Conservation (phyloP, 163 green algal genomes). For the Prototheca stagnorum region DNA sequence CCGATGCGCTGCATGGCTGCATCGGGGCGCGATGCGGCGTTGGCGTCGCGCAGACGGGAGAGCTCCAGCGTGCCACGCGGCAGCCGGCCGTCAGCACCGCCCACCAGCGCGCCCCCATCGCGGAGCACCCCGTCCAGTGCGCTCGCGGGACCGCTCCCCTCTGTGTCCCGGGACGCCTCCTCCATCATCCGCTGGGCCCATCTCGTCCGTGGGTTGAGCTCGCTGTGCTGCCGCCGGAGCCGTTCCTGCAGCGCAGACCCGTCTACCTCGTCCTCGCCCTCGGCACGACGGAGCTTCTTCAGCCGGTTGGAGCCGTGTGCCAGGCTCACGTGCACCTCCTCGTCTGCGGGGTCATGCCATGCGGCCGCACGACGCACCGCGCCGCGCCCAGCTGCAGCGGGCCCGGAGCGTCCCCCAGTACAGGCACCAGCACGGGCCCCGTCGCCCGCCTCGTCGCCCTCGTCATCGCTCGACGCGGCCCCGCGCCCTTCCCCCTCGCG, state of each 20-base stretch:
- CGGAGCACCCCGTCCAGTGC: not conserved
- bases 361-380: not conserved
- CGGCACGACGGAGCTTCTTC: conserved; percentile 56
- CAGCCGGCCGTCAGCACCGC: conserved; percentile 29
- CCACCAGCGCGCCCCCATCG: not conserved
- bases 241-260: conserved; percentile 58
- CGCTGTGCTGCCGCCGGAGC: conserved; percentile 55
- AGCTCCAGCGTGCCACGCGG: conserved; percentile 44
- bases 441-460: too few relatives aligned
- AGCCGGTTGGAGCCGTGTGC: conserved; percentile 26
- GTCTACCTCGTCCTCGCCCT: conserved; percentile 33
- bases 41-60: conserved; percentile 68
- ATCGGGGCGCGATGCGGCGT: conserved; percentile 42
- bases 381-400: too few relatives aligned
- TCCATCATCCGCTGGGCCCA: conserved; percentile 48
- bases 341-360: conserved; percentile 53
- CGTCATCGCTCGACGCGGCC: too few relatives aligned
- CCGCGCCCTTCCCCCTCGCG: too few relatives aligned
- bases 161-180: too few relatives aligned
- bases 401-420: too few relatives aligned
- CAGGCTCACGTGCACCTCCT: conserved; percentile 35
- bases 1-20: conserved; percentile 56
- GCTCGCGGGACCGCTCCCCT: too few relatives aligned
- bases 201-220: conserved; percentile 47
- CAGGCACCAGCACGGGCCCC: too few relatives aligned